These are phyloP conservation scores for Ceratobasidium papillatum DNA, from an alignment of 1,284 basidiomycete species.

Conservation along the genomic window DNA sequence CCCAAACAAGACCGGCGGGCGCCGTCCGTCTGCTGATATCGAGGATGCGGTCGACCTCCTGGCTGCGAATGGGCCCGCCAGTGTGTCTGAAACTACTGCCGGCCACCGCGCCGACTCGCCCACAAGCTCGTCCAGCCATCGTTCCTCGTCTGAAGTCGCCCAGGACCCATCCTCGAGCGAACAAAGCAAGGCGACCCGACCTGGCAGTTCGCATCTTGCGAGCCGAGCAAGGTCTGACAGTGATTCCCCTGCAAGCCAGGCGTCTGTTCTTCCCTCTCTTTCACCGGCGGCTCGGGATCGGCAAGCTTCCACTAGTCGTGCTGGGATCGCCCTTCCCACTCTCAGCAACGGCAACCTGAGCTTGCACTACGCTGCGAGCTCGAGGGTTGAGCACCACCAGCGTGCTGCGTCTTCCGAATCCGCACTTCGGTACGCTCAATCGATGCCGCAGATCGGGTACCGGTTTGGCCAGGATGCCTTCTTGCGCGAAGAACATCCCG, in stretches of 20 bases:
- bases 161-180: neutral
- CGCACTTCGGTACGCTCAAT: constrained; percentile 27
- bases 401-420: constrained; percentile 1
- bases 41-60: neutral
- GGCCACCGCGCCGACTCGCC: constrained; percentile 2
- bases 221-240: constrained; percentile 18
- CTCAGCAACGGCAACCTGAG: constrained; percentile 32
- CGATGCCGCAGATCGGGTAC: constrained; percentile 34
- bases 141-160: constrained; percentile 12
- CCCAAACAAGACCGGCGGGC: constrained; percentile 45
- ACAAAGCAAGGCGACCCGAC: neutral
- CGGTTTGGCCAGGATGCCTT: constrained; percentile 18
- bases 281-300: constrained; percentile 1
- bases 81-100: constrained; percentile 2
- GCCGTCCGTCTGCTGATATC: constrained; percentile 1
- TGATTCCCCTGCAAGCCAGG: constrained; percentile 11
- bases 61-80: neutral
- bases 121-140: constrained; percentile 13
- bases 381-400: neutral
- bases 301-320: neutral
- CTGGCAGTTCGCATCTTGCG: neutral
- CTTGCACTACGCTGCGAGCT: neutral
- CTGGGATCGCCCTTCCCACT: constrained; percentile 16
- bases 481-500: neutral
- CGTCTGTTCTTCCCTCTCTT: constrained; percentile 12